Conservation (phyloP, 768 basidiomycete genomes). For the Rhodocollybia butyracea region DNA sequence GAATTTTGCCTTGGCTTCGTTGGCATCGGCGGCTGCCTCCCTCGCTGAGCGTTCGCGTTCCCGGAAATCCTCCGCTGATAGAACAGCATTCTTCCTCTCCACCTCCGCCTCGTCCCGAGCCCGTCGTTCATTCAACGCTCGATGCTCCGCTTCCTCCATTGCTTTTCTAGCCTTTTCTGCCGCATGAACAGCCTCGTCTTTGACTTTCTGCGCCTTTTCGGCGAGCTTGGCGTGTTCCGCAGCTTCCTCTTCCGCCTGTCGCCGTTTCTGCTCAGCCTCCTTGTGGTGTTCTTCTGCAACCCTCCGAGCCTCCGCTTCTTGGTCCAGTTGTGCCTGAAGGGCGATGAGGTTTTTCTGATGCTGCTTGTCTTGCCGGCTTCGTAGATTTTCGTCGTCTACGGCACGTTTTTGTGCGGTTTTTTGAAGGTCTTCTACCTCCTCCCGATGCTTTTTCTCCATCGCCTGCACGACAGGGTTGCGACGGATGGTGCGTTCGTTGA, state of each 20-base stretch:
- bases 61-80: background rate
- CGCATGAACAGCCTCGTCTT: background rate
- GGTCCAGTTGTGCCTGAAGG: constrained; percentile 3
- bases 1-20: background rate
- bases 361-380: background rate
- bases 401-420: background rate
- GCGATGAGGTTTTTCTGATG: background rate
- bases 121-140: background rate
- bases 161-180: constrained; percentile 4
- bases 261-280: background rate
- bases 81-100: background rate
- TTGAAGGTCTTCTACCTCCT: background rate
- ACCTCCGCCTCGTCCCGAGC: background rate
- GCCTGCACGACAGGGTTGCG: background rate
- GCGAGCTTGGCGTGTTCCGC: background rate
- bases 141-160: background rate
- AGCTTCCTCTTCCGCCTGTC: constrained; percentile 1
- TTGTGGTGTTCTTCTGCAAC: background rate
- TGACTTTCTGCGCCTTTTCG: constrained; percentile 1
- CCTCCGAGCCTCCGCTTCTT: background rate
- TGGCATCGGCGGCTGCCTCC: background rate
- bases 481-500: background rate
- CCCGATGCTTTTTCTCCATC: constrained; percentile 3
- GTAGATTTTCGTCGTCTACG: background rate
- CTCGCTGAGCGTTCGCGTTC: background rate